Evolutionary conservation across 805 yeast genomes (phyloP), one percentile per base, ranked within the genome.

Genomic region (Ogataea neopini): DNA sequence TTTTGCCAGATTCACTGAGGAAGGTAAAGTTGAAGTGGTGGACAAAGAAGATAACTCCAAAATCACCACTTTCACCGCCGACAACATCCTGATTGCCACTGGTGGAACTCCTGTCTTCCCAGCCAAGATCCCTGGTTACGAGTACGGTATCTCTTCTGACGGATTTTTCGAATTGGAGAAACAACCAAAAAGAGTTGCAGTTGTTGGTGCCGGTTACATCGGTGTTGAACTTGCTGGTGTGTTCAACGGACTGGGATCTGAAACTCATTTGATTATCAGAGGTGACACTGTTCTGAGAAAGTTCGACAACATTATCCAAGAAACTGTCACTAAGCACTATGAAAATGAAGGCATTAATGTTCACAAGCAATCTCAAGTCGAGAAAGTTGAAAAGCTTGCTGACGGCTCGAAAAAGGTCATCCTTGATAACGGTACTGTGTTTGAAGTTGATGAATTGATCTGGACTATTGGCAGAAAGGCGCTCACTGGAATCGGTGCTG

Each of bases 191-290:
- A 77, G 83, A 41, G 98, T 92, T 23, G 98, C 95, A 1, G 77
- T 94, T 51, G 96, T 94, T 10, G 99, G 99, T 59, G 97, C 97
- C 32, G 99, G 99, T 37, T 94, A 94, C 72, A 94, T 94, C 65
- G 98, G 96, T 48, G 86, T 90, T 40, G 99, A 94, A 73, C 78
- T 94, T 43, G 86, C 97, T 6, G 99, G 99, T 53, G 90, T 94
- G 38, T 92, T 94, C 81, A 78, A 87, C 56, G 89, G 89, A 19
- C 76, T 94, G 52, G 96, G 96, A 14, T 66, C 92, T 13, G 89
- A 92, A 56, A 85, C 96, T 40, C 92, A 88, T 66, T 67, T 94
- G 67, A 79, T 92, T 51, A 87, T 92, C 53, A 84, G 99, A 73
- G 95, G 96, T 56, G 92, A 91, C 49, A 85, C 91, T 1, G 91